Percentiles rank a stretch among this genome's conserved stretches.
Conservation (phyloP, 2,329 filamentous ascomycete genomes). For the Aspergillus carbonarius region DNA sequence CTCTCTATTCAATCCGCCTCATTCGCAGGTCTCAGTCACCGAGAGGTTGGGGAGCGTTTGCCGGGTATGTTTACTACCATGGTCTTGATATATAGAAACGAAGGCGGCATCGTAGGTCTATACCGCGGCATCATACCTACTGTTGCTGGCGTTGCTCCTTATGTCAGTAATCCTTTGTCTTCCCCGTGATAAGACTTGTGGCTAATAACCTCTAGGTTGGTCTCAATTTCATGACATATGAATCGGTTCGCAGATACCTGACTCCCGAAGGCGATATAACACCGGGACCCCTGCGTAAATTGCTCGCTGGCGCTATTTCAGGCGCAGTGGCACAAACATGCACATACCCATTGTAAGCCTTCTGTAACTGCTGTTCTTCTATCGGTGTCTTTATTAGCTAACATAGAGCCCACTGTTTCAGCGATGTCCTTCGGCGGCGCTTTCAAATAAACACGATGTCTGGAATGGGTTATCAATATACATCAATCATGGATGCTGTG, state of each 20-base stretch:
- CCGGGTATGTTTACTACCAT: slow-evolving; percentile 93
- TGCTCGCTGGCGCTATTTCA: slow-evolving; percentile 88
- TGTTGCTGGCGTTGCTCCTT: slow-evolving; percentile 91
- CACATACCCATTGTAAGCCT: slow-evolving; percentile 90
- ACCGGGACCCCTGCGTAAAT: slow-evolving; percentile 74
- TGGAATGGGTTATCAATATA: slow-evolving; percentile 96
- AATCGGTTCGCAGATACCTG: slow-evolving; percentile 77
- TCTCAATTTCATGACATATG: slow-evolving; percentile 98
- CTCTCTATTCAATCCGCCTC: slow-evolving; percentile 97
- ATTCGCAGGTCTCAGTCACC: slow-evolving; percentile 71
- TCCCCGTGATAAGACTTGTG: neutral
- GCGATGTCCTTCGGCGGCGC: slow-evolving; percentile 84
- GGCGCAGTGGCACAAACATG: slow-evolving; percentile 95
- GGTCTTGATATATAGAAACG: slow-evolving; percentile 79
- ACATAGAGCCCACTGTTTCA: slow-evolving; percentile 36
- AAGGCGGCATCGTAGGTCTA: slow-evolving; percentile 81
- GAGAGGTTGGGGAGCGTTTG: slow-evolving; percentile 60
- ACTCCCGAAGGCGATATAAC: slow-evolving; percentile 87
- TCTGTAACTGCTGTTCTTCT: neutral
- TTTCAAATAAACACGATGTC: slow-evolving; percentile 99
- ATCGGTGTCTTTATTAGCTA: neutral
- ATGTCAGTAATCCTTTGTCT: slow-evolving; percentile 55
- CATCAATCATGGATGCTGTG: slow-evolving; percentile 79
- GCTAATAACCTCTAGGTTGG: slow-evolving; percentile 63
- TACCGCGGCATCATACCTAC: slow-evolving; percentile 94